Base-by-base conservation (phyloP, 163 green algal genomes). In the Scenedesmus sp. region DNA sequence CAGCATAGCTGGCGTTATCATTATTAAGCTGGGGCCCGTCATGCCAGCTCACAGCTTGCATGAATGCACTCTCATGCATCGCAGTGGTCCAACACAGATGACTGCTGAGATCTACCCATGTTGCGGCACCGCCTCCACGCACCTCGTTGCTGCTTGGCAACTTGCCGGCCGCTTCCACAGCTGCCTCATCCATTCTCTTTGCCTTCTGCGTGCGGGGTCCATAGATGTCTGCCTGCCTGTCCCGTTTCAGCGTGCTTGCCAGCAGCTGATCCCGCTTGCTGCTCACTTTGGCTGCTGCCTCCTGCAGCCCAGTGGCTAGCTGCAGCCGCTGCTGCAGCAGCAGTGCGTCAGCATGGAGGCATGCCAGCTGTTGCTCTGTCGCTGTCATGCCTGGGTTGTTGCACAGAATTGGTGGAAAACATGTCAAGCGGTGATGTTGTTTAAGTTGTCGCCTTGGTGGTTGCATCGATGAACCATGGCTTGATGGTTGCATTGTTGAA, bases 301-400 rank as follows among this genome's bases (percentile, higher is more conserved):
- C 91, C 61, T 51, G 51, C 59, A 95, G 44, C 0, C 95, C 95
- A 33, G 95, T 79, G 40, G 56, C 83, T 82, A 97, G 92, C 92
- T 97, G 91, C 59, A 97, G 59, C 4, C 94, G 92, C 12, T 91
- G 94, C 51, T 94, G 89, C 42, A 96, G 84, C 35, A 93, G 73
- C 56, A 97, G 42, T 12, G 94, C 61, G 83, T 97, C 95, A 42
- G 92, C 91, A 85, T 97, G 95, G 24, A 97, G 88, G 90, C 94
- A 96, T 24, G 94, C 94, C 33, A 97, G 88, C 78, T 95, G 92
- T 81, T 95, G 93, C 87, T 97, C 95, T 12, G 92, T 92, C 33
- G 93, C 68, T 18, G 83, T 87, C 93, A 97, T 96, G 51, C 91
- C 94, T 95, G 93, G 61, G 84, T n/a, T 10, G 30, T 20, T 18